These are phyloP conservation scores for Pseudocercospora fuligena DNA, from an alignment of 2,329 filamentous ascomycete species.

Conservation along the genomic window DNA sequence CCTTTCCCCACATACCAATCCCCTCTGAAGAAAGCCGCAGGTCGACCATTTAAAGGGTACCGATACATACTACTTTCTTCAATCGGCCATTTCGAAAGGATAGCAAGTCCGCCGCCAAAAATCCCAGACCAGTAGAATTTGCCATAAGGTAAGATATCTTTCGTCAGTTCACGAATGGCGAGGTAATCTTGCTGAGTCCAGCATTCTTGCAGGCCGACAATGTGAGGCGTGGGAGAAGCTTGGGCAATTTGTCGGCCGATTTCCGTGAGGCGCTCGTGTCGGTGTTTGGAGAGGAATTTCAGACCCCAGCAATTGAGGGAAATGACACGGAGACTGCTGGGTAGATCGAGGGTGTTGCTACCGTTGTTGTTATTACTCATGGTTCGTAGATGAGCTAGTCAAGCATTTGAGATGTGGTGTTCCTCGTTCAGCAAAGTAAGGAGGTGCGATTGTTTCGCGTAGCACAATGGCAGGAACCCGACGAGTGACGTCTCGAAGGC, in stretches of 20 bases:
- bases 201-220: constrained; percentile 94
- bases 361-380: background rate
- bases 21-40: constrained; percentile 89
- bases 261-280: constrained; percentile 76
- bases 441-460: background rate
- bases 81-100: constrained; percentile 90
- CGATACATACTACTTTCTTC: constrained; percentile 83
- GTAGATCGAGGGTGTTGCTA: constrained; percentile 33
- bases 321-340: constrained; percentile 69
- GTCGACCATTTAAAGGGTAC: constrained; percentile 91
- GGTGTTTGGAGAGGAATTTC: constrained; percentile 80
- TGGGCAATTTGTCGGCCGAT: constrained; percentile 80
- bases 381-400: background rate
- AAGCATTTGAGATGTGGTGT: background rate
- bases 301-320: constrained; percentile 98
- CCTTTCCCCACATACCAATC: constrained; percentile 98
- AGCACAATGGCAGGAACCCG: background rate
- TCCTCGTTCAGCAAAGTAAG: background rate
- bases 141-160: constrained; percentile 77
- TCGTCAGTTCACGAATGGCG: constrained; percentile 74
- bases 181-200: constrained; percentile 87
- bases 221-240: constrained; percentile 71
- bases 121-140: constrained; percentile 93
- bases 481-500: background rate
- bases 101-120: constrained; percentile 86